These are phyloP conservation scores for Lactarius tabidus DNA, from an alignment of 768 basidiomycete genomes.

Conservation along the genomic window DNA sequence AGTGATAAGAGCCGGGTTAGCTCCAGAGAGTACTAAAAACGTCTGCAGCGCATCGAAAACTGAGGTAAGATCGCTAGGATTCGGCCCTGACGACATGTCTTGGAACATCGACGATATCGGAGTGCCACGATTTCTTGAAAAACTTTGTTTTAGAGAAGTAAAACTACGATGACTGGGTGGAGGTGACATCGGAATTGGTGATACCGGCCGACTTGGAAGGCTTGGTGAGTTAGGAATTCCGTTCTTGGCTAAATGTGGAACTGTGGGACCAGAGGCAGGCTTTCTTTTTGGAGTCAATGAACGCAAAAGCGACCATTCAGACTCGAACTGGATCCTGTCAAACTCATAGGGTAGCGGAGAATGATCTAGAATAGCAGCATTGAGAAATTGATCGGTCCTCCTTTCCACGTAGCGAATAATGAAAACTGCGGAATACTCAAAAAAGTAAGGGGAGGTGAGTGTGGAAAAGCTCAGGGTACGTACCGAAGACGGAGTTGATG, in stretches of 20 bases:
- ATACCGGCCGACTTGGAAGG: conserved; percentile 40
- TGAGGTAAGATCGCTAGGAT: conserved; percentile 56
- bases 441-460: conserved; percentile 1
- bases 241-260: conserved; percentile 35
- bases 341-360: conserved; percentile 73
- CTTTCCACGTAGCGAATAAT: conserved; percentile 90
- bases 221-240: conserved; percentile 47
- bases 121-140: conserved; percentile 50
- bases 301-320: conserved; percentile 91
- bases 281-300: conserved; percentile 66
- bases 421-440: conserved; percentile 57
- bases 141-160: conserved; percentile 63
- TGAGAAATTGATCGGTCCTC: conserved; percentile 81
- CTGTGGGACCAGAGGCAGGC: conserved; percentile 32
- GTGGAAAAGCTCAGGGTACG: conserved; percentile 21
- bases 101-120: conserved; percentile 50
- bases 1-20: conserved; percentile 83
- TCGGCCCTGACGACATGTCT: conserved; percentile 39
- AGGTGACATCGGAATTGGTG: conserved; percentile 39
- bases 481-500: conserved; percentile 92
- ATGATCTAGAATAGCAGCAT: conserved; percentile 78
- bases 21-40: conserved; percentile 76
- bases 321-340: conserved; percentile 86
- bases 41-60: conserved; percentile 85
- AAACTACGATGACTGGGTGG: conserved; percentile 38